These are phyloP conservation scores for Penicillium macrosclerotiorum DNA, from an alignment of 495 filamentous ascomycete species.

Conservation along the genomic window DNA sequence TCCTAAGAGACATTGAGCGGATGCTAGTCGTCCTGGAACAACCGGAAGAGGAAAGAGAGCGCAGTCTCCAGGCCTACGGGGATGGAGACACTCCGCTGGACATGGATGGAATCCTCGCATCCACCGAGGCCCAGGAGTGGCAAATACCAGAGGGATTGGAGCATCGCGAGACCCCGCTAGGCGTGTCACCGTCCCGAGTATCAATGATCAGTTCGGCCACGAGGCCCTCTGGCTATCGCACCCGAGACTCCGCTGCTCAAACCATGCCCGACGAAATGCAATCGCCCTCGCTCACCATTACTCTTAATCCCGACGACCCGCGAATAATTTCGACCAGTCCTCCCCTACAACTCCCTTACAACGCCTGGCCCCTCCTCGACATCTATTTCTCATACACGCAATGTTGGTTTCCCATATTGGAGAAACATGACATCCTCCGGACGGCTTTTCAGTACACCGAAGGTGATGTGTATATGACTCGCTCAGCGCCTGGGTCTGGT, in stretches of 20 bases:
- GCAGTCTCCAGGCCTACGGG: conserved; percentile 17
- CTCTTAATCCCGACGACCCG: conserved; percentile 4
- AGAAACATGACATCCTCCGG: conserved; percentile 63
- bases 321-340: conserved; percentile 12
- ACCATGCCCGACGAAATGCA: conserved; percentile 9
- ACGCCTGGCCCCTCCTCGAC: conserved; percentile 61
- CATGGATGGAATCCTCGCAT: conserved; percentile 34
- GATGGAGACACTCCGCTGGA: conserved; percentile 36
- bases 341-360: conserved; percentile 38
- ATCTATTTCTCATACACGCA: conserved; percentile 74
- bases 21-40: conserved; percentile 47
- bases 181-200: conserved; percentile 31
- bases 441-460: conserved; percentile 46
- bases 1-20: conserved; percentile 51
- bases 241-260: conserved; percentile 29
- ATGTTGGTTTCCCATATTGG: conserved; percentile 70
- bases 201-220: conserved; percentile 21
- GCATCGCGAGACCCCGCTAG: conserved; percentile 21
- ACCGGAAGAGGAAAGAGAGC: conserved; percentile 36
- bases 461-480: conserved; percentile 29
- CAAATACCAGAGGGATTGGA: conserved; percentile 33
- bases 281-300: conserved; percentile 4
- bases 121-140: conserved; percentile 39
- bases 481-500: conserved; percentile 39
- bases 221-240: conserved; percentile 12